Evolutionary conservation across 257 asterid species (phyloP), one percentile per base, ranked within the genome.

Genomic region (Haberlea rhodopensis): DNA sequence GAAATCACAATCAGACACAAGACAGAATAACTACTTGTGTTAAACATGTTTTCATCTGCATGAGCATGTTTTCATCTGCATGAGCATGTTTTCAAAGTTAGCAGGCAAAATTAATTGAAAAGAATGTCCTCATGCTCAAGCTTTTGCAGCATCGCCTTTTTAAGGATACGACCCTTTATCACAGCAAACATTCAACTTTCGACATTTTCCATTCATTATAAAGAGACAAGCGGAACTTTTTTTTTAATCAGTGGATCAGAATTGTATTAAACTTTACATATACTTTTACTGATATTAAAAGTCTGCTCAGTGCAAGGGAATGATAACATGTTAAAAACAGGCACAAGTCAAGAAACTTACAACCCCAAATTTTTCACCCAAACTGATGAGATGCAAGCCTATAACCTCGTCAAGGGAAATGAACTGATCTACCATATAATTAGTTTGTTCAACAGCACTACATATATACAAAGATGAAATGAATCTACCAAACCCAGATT

Each of bases 1-100:
- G 66, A 29, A 60, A 68, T 34, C 43, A 53, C 53, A 56, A 15
- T 40, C 27, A 68, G 65, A 32, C 24, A 21, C 54, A 52, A 66
- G 5, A 55, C 26, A 51, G 18, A 53, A 29, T 1, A 6, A 15
- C 15, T 31, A n/a, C n/a, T n/a, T n/a, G n/a, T n/a, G n/a, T n/a
- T n/a, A n/a, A n/a, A n/a, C n/a, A n/a, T n/a, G n/a, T n/a, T n/a
- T n/a, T 40, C 49, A 40, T 18, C 18, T 15, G 49, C 49, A 40
- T 40, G 19, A 40, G 6, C 6, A 40, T 40, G 19, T 3, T 40
- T 40, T 40, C 49, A 40, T 18, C 18, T 15, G 49, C 49, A 40
- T 40, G 19, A 40, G 6, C 6, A 40, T 40, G 19, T 3, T 40
- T 40, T 15, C 1, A 40, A 15, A 13, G 19, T 13, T 15, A 40